Evolutionary conservation across 2,329 filamentous ascomycete genomes (phyloP).

Genomic region (Fusarium graminum): DNA sequence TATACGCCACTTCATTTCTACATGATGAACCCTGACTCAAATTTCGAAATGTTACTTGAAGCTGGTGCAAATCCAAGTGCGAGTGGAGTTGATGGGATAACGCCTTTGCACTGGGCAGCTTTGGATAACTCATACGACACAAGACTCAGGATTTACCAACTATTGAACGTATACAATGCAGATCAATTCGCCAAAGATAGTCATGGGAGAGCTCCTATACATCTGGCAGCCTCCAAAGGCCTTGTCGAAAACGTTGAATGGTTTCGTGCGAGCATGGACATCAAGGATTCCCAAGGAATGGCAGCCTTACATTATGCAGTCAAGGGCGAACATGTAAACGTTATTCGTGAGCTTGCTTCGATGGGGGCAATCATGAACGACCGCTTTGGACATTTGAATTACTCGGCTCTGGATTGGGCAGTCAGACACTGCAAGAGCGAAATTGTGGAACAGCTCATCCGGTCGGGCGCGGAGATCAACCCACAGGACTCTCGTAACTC

Average conservation of each 20-base stretch:
- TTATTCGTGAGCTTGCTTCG: too few relatives aligned
- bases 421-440: too few relatives aligned
- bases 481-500: accelerated
- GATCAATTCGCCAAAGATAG: neutral
- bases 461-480: too few relatives aligned
- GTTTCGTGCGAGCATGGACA: neutral
- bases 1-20: neutral
- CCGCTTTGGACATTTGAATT: too few relatives aligned
- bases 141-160: too few relatives aligned
- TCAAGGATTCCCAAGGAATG: accelerated
- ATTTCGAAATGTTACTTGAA: neutral
- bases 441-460: too few relatives aligned
- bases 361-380: too few relatives aligned
- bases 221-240: neutral
- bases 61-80: neutral
- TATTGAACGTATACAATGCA: too few relatives aligned
- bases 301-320: neutral
- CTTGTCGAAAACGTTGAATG: neutral
- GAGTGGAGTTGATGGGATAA: neutral
- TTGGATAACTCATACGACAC: too few relatives aligned
- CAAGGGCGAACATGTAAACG: too few relatives aligned
- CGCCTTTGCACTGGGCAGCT: neutral
- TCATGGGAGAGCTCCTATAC: neutral
- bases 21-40: accelerated
- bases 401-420: too few relatives aligned